A percentile compares a stretch with the other conserved stretches of the same genome.
Evolutionary conservation across 2,329 filamentous ascomycete species (phyloP).

Genomic region (Pseudogymnoascus sp.): DNA sequence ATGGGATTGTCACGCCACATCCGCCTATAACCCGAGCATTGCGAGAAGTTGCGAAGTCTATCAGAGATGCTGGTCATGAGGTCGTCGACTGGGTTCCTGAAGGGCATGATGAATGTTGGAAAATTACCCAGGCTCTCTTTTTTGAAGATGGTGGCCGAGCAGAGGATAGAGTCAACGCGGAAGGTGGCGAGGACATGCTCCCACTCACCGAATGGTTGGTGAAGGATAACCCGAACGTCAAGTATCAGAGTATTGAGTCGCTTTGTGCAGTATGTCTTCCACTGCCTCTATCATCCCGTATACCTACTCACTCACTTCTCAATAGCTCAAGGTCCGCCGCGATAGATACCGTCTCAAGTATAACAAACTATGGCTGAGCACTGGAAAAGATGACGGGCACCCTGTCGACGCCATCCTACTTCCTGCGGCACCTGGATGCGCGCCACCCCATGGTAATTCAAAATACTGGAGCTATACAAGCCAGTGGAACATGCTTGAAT

Average conservation of each 20-base stretch:
- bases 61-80: conserved; percentile 40
- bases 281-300: not conserved
- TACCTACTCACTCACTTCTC: not conserved
- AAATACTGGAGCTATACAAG: conserved; percentile 56
- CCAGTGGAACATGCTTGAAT: conserved; percentile 61
- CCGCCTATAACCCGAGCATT: conserved; percentile 53
- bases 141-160: conserved; percentile 14
- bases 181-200: conserved; percentile 16
- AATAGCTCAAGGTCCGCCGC: conserved; percentile 16
- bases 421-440: conserved; percentile 46
- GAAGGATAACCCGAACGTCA: conserved; percentile 13
- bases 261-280: conserved; percentile 9
- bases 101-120: conserved; percentile 44
- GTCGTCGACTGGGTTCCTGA: conserved; percentile 49
- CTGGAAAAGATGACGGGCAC: conserved; percentile 12
- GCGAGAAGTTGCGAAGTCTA: conserved; percentile 43
- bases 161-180: conserved; percentile 9
- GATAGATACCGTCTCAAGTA: conserved; percentile 15
- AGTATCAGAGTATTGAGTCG: conserved; percentile 10
- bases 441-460: conserved; percentile 40
- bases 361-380: conserved; percentile 14
- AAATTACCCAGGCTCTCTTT: conserved; percentile 32
- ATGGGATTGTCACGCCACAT: conserved; percentile 53
- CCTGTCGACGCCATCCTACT: conserved; percentile 40
- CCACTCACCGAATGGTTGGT: conserved; percentile 13